Evolutionary conservation across 768 basidiomycete species (phyloP).

Genomic region (Termitomyces sp.): DNA sequence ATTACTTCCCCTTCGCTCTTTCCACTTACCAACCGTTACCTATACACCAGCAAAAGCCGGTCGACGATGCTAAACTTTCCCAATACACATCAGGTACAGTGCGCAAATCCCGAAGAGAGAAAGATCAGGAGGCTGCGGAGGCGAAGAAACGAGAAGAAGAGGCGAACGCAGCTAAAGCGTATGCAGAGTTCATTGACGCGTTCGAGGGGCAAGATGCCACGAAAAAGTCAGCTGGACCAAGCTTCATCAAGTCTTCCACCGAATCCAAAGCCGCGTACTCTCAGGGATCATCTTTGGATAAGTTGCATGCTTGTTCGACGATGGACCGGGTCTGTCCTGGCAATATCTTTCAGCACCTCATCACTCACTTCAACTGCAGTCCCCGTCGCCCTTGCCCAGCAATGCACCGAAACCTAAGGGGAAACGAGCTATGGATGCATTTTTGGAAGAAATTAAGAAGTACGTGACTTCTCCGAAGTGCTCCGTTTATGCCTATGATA

Average conservation of each 20-base stretch:
- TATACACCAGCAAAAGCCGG: slow-evolving; percentile 69
- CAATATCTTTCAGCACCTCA: not conserved
- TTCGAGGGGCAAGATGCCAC: slow-evolving; percentile 68
- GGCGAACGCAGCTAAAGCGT: slow-evolving; percentile 69
- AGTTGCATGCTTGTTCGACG: slow-evolving; percentile 3
- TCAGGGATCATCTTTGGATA: slow-evolving; percentile 26
- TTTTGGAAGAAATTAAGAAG: slow-evolving; percentile 96
- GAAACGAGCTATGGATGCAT: slow-evolving; percentile 93
- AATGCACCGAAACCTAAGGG: slow-evolving; percentile 74
- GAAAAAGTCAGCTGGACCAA: slow-evolving; percentile 42
- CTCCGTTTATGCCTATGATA: slow-evolving; percentile 5
- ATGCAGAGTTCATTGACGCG: slow-evolving; percentile 78
- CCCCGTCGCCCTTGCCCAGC: slow-evolving; percentile 50
- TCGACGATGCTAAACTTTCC: slow-evolving; percentile 81
- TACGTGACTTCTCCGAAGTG: slow-evolving; percentile 20
- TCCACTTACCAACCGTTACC: slow-evolving; percentile 56
- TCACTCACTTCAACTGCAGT: slow-evolving; percentile 23
- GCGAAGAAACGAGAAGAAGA: slow-evolving; percentile 84
- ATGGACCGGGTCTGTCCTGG: slow-evolving; percentile 11
- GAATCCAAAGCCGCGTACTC: slow-evolving; percentile 46
- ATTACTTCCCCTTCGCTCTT: slow-evolving; percentile 47
- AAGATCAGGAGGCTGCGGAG: slow-evolving; percentile 89
- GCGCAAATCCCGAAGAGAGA: slow-evolving; percentile 86
- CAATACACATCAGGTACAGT: slow-evolving; percentile 83
- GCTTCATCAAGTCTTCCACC: slow-evolving; percentile 57